Evolutionary conservation across 1,139 yeast genomes (phyloP).

Genomic region (Candida sanyaensis): DNA sequence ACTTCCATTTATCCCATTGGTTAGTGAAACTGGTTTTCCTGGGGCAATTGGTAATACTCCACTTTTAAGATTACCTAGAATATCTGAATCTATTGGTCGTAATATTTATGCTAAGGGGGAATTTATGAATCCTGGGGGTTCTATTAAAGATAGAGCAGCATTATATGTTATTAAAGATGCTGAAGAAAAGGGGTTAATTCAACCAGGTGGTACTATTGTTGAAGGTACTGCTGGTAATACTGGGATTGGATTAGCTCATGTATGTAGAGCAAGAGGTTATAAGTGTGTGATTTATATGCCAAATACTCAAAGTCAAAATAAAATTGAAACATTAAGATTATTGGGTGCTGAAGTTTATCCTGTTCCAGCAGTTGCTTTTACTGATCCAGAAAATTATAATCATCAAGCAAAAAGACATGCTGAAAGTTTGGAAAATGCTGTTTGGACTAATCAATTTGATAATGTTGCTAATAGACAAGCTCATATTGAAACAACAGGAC

Average conservation of each 20-base stretch:
- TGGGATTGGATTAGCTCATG: slow-evolving; percentile 89
- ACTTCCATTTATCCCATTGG: slow-evolving; percentile 60
- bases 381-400: slow-evolving; percentile 80
- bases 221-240: slow-evolving; percentile 68
- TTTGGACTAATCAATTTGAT: slow-evolving; percentile 92
- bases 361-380: slow-evolving; percentile 85
- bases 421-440: slow-evolving; percentile 69
- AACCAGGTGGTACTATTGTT: slow-evolving; percentile 62
- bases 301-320: slow-evolving; percentile 77
- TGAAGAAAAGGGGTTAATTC: slow-evolving; percentile 64
- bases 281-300: slow-evolving; percentile 89
- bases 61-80: slow-evolving; percentile 60
- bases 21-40: slow-evolving; percentile 62
- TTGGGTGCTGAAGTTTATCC: slow-evolving; percentile 87
- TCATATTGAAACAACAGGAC: slow-evolving; percentile 90
- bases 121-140: slow-evolving; percentile 93
- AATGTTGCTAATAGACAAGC: slow-evolving; percentile 86
- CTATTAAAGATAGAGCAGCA: slow-evolving; percentile 92
- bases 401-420: slow-evolving; percentile 87
- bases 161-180: slow-evolving; percentile 77
- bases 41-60: slow-evolving; percentile 92
- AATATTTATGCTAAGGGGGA: slow-evolving; percentile 89
- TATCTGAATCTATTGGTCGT: slow-evolving; percentile 65
- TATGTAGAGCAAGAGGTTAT: slow-evolving; percentile 81
- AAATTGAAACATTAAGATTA: slow-evolving; percentile 68